Evolutionary conservation across 129 eudicot genomes (phyloP), one percentile per base, ranked within the genome.

Genomic region (Helianthus tuberosus): DNA sequence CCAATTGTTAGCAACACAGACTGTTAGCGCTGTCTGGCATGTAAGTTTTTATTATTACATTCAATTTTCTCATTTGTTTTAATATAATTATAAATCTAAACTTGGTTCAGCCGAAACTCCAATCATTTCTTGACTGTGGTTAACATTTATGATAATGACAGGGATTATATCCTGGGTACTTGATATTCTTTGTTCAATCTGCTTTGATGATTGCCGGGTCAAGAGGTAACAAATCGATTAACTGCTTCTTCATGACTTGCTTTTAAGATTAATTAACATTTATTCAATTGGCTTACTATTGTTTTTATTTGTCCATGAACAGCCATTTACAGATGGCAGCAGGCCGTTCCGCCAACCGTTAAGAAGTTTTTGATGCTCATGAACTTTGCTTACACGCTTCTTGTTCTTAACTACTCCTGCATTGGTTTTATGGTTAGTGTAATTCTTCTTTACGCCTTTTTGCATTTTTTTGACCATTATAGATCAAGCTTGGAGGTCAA

Each of bases 1-100:
- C 60, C 99, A 87, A 84, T 85, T 95, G 97, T 82, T 95, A 80
- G 97, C 94, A 68, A 95, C 99, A 35, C 99, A 95, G 71, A 87
- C 99, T 6, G 90, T 95, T 81, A 95, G 99, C 87, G 99, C 99
- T 61, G 89, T 95, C 13, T 91, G 99, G 99, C 99, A 91, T 82
- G 99, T 95, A 83, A 91, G 99, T 89, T 84, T 71, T 36, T 50
- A 23, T n/a, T 50, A 23, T n/a, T 13, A 17, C 59, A 60, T 64
- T 20, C 14, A 25, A 23, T n/a, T 20, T 61, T 16, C 17, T 0
- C 12, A 23, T 8, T 15, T n/a, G n/a, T 35, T 53, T 74, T 6
- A 2, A 12, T 11, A 52, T n/a, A 32, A 32, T 15, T 27, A 8
- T 41, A 10, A 61, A 23, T 77, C 13, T 23, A 14, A 23, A 14